A percentile compares a stretch with the other conserved stretches of the same genome.
Evolutionary conservation across 164 flowering plant genomes (phyloP).

Genomic region (Annona squamosa): DNA sequence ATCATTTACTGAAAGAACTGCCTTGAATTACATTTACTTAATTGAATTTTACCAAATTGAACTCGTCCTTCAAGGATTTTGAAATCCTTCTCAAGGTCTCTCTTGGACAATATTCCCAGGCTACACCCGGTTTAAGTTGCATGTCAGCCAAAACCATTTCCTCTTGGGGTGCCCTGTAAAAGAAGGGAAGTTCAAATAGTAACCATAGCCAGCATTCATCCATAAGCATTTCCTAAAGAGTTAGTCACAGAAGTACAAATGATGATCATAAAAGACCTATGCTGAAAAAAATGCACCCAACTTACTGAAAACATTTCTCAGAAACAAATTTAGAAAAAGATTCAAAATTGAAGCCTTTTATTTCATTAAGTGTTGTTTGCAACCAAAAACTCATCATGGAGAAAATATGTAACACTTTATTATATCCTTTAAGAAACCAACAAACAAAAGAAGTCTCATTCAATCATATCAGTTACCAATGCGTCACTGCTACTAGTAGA

Average conservation of each 20-base stretch:
- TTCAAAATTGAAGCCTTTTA: no score
- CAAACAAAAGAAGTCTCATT: no score
- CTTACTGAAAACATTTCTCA: background rate
- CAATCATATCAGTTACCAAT: no score
- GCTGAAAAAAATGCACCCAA: background rate
- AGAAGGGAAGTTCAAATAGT: constrained; percentile 4
- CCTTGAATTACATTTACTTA: background rate
- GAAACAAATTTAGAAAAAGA: no score
- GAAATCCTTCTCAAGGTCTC: constrained; percentile 67
- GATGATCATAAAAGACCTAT: background rate
- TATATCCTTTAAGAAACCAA: no score
- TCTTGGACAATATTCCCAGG: constrained; percentile 98
- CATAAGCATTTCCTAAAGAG: background rate
- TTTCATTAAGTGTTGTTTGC: no score
- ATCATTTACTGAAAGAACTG: background rate
- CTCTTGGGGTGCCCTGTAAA: constrained; percentile 56
- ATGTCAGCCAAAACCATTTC: constrained; percentile 98
- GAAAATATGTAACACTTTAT: no score
- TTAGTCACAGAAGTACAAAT: background rate
- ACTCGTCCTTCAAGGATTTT: constrained; percentile 76
- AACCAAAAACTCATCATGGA: no score
- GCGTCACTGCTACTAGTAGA: background rate
- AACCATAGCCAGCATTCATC: no score
- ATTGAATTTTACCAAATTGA: constrained; percentile 62
- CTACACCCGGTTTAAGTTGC: constrained; percentile 69